These are phyloP conservation scores for Talaromyces amestolkiae DNA, from an alignment of 2,329 filamentous ascomycete genomes.

Conservation along the genomic window DNA sequence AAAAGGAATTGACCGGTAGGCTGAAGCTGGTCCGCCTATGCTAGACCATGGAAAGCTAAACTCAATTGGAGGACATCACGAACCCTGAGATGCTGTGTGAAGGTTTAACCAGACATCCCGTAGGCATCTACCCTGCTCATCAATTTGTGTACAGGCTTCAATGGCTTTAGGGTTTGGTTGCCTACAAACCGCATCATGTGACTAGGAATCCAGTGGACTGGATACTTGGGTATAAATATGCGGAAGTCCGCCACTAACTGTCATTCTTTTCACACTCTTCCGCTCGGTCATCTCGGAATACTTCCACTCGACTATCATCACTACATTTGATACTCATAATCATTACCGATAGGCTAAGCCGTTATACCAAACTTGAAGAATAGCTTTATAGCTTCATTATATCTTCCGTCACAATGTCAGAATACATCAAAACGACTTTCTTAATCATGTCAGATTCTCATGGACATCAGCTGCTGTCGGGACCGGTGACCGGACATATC, in stretches of 20 bases:
- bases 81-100: not conserved
- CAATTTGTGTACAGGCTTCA: not conserved
- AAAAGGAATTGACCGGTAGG: not conserved
- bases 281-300: not conserved
- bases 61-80: not conserved
- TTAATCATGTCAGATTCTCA: constrained; percentile 51
- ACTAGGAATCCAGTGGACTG: not conserved
- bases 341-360: not conserved
- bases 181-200: not conserved
- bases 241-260: not conserved
- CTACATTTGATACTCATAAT: not conserved
- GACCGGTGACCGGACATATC: constrained; percentile 31
- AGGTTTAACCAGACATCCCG: not conserved
- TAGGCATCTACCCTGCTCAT: not conserved
- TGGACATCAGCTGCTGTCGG: constrained; percentile 26
- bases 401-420: not conserved
- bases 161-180: not conserved
- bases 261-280: not conserved
- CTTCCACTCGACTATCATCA: not conserved
- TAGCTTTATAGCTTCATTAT: not conserved
- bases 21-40: not conserved
- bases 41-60: not conserved
- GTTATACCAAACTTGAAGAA: not conserved
- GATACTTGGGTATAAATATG: not conserved
- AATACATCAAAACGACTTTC: constrained; percentile 39